Evolutionary conservation across 2,329 filamentous ascomycete species (phyloP).

Genomic region (Cercospora brassicicola): DNA sequence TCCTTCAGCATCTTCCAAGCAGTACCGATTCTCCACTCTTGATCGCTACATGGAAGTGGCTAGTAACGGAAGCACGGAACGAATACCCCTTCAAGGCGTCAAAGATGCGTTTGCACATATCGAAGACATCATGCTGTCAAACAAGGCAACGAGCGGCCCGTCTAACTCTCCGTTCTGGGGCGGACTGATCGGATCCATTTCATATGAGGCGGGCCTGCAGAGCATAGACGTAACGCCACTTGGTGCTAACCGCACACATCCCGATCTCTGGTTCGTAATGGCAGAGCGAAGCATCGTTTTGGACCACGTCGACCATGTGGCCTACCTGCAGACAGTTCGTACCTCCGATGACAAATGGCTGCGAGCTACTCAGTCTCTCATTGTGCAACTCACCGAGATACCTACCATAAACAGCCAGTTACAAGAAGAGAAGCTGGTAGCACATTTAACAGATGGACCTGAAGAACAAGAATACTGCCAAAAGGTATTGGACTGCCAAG

Average conservation of each 20-base stretch:
- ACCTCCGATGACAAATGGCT: slow-evolving; percentile 43
- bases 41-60: slow-evolving; percentile 22
- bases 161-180: slow-evolving; percentile 67
- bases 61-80: slow-evolving; percentile 6
- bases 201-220: slow-evolving; percentile 76
- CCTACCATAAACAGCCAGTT: background rate
- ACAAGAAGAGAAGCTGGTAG: background rate
- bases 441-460: slow-evolving; percentile 26
- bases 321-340: slow-evolving; percentile 69
- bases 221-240: slow-evolving; percentile 54
- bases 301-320: slow-evolving; percentile 63
- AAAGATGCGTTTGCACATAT: slow-evolving; percentile 45
- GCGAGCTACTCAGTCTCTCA: background rate
- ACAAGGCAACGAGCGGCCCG: slow-evolving; percentile 39
- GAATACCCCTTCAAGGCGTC: slow-evolving; percentile 22
- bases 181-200: slow-evolving; percentile 80
- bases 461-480: slow-evolving; percentile 56
- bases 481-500: slow-evolving; percentile 69
- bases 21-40: slow-evolving; percentile 30
- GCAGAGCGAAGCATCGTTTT: slow-evolving; percentile 74
- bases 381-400: background rate
- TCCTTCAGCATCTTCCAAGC: slow-evolving; percentile 45
- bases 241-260: slow-evolving; percentile 47
- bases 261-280: slow-evolving; percentile 76
- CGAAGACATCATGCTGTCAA: slow-evolving; percentile 41